These are phyloP conservation scores for Fusarium sp. DNA, from an alignment of 2,329 filamentous ascomycete genomes.

Conservation along the genomic window DNA sequence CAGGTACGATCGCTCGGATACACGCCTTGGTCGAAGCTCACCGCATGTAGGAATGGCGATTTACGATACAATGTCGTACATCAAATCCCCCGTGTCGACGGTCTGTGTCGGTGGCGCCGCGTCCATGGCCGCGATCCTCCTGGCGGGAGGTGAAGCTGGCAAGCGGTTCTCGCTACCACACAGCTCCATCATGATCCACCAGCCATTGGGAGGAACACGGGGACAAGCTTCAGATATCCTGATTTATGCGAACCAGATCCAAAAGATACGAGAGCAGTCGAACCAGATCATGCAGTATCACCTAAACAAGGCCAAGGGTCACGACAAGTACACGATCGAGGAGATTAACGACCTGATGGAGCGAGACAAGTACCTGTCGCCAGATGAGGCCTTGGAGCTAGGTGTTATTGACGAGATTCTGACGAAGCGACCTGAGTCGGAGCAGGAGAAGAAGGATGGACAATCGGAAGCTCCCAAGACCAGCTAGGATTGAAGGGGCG, in stretches of 20 bases:
- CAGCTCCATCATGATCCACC: conserved; percentile 96
- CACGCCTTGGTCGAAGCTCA: conserved; percentile 12
- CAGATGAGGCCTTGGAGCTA: conserved; percentile 87
- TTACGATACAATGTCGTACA: conserved; percentile 99
- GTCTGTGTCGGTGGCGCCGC: conserved; percentile 96
- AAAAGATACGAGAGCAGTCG: conserved; percentile 84
- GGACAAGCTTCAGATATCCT: conserved; percentile 84
- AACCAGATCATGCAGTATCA: conserved; percentile 92
- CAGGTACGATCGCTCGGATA: conserved; percentile 54
- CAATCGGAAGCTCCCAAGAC: conserved; percentile 25
- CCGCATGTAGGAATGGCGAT: conserved; percentile 76
- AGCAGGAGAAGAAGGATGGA: conserved; percentile 45
- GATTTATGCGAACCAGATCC: conserved; percentile 97
- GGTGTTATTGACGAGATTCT: conserved; percentile 95
- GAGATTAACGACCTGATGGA: conserved; percentile 97
- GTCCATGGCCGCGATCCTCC: conserved; percentile 91
- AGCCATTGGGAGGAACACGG: conserved; percentile 81
- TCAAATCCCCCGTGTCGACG: conserved; percentile 90
- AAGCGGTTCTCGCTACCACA: conserved; percentile 93
- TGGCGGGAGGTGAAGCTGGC: conserved; percentile 86
- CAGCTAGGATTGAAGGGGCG: conserved; percentile 4
- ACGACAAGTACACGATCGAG: conserved; percentile 82
- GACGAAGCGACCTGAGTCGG: conserved; percentile 66
- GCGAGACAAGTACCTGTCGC: conserved; percentile 92
- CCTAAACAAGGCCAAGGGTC: conserved; percentile 79